Percentiles rank a stretch among this genome's conserved stretches.
Conservation (phyloP, 805 yeast species). For the Candida xyloterini region DNA sequence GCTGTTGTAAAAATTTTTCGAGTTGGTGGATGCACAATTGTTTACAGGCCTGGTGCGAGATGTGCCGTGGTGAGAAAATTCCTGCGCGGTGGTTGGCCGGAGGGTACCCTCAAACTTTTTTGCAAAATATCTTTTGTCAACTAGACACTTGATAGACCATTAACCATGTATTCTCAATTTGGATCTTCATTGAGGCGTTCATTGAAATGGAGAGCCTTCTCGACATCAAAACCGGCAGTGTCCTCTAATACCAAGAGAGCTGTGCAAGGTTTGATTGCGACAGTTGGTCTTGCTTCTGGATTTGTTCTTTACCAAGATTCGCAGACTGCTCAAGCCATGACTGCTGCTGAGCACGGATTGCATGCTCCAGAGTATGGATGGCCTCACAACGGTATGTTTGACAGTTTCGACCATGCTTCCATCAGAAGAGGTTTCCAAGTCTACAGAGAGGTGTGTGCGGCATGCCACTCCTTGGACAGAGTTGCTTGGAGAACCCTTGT, state of each 20-base stretch:
- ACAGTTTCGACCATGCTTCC: constrained; percentile 89
- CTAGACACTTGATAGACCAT: constrained; percentile 9
- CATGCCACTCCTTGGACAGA: constrained; percentile 96
- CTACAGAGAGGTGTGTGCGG: constrained; percentile 98
- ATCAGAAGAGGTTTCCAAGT: constrained; percentile 99
- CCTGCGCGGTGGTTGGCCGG: constrained; percentile 15
- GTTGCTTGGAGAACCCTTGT: constrained; percentile 98
- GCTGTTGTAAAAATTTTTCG: constrained; percentile 16
- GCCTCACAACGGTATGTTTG: constrained; percentile 92
- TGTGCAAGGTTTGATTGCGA: constrained; percentile 63
- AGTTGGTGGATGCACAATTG: constrained; percentile 11
- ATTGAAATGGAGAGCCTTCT: constrained; percentile 34
- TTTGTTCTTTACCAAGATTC: constrained; percentile 80
- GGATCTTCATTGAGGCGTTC: constrained; percentile 36
- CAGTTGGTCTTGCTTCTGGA: constrained; percentile 77
- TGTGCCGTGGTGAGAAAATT: constrained; percentile 13
- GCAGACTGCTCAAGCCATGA: constrained; percentile 90
- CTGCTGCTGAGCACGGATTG: constrained; percentile 98
- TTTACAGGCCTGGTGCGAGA: constrained; percentile 12
- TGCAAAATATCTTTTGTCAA: constrained; percentile 13
- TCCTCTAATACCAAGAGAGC: constrained; percentile 43
- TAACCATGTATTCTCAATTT: constrained; percentile 34
- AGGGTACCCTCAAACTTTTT: constrained; percentile 10
- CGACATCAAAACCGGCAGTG: constrained; percentile 34
- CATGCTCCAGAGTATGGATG: constrained; percentile 92